phyloP scores from a whole-genome alignment of 192 early-diverging fungal species.

The Linnemannia zychae region DNA sequence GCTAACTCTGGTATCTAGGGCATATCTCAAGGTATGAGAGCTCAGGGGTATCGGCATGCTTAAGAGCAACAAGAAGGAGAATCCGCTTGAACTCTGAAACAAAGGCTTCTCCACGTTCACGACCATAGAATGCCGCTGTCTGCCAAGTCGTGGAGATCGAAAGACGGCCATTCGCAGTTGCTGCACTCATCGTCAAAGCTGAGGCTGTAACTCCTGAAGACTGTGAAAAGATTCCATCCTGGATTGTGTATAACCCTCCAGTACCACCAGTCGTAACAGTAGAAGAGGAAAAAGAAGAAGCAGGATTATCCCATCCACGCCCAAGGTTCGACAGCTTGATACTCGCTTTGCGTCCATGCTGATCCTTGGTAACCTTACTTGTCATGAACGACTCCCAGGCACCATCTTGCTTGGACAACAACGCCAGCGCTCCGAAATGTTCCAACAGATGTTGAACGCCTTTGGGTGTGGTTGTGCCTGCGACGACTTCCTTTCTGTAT shows the following conservation, averaged over 20 bases:
- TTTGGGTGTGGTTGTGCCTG: constrained; percentile 11
- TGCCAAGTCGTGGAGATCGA: constrained; percentile 43
- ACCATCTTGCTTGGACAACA: constrained; percentile 37
- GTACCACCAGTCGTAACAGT: not conserved
- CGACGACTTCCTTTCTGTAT: constrained; percentile 25
- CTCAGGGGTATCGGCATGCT: not conserved
- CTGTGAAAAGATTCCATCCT: constrained; percentile 41
- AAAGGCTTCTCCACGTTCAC: constrained; percentile 26
- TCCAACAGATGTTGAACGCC: constrained; percentile 46
- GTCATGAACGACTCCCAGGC: constrained; percentile 43
- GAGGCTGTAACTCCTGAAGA: constrained; percentile 50
- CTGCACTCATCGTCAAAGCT: constrained; percentile 46
- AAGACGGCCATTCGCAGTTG: constrained; percentile 23
- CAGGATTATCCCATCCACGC: constrained; percentile 22
- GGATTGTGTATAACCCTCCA: not conserved
- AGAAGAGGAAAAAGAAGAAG: not conserved
- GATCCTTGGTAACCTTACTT: constrained; percentile 39
- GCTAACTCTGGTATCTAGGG: no score
- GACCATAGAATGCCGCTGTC: constrained; percentile 34
- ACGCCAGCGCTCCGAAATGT: constrained; percentile 41
- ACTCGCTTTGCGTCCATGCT: constrained; percentile 48
- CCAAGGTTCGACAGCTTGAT: constrained; percentile 50
- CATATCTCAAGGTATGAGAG: not conserved
- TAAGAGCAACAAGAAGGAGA: not conserved
- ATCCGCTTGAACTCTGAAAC: constrained; percentile 33